Base-by-base conservation (phyloP, 306 rosid genomes). In the Senna tora region DNA sequence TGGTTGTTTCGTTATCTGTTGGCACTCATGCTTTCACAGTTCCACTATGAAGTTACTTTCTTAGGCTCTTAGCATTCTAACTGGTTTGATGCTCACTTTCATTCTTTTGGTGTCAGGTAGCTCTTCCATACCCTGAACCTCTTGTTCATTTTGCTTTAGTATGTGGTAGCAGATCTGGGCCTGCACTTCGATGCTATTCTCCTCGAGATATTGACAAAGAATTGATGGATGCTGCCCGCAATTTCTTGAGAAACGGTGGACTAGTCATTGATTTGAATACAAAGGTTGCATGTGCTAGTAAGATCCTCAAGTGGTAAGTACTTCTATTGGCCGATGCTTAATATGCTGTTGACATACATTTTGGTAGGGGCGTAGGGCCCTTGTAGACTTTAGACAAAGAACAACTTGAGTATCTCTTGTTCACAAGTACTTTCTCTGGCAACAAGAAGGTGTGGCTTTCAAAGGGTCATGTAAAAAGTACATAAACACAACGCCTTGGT, bases 151-250 rank as follows among this genome's bases (percentile, higher is more conserved):
- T 89, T 79, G 90, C 90, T 1, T 65, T 92, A 61, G 90, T 82
- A 36, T 85, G 73, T 41, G 97, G 97, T 64, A 84, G 88, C 69
- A 90, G 83, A 70, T 89, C 93, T 55, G 90, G 93, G 59, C 96
- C 97, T 36, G 77, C 84, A 22, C 86, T 92, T 65, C 76, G 81
- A 54, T 89, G 93, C 73, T 92, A 87, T 71, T 89, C 96, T 32
- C 88, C 96, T 7, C 88, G 87, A 32, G 75, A 89, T 41, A 76
- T 92, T 75, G 97, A 89, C 70, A 79, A 77, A 72, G 93, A 92
- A 63, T 62, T 91, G 73, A 55, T 75, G 86, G 91, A 89, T 62
- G 89, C 93, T 28, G 91, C 93, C 47, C 65, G 76, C 30, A 52
- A 55, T 75, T 89, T 85, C 79, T 75, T 92, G 63, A 81, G 86